A percentile compares a stretch with the other conserved stretches of the same genome.
These are phyloP conservation scores for Populus simonii DNA, from an alignment of 345 rosid genomes.

Conservation along the genomic window DNA sequence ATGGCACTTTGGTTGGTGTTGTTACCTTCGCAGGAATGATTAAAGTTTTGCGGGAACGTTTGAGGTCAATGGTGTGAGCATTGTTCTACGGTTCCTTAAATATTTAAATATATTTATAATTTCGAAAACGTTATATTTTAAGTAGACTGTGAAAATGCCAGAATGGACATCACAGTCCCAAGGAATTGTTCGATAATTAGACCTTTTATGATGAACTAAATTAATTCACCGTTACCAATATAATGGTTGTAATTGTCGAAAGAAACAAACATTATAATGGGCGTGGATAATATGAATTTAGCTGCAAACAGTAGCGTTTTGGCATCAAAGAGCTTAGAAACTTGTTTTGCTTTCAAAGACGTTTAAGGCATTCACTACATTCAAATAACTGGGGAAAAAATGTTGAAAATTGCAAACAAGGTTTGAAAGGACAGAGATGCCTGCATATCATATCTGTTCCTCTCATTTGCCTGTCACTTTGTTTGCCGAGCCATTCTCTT, in stretches of 20 bases:
- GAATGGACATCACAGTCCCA: neutral
- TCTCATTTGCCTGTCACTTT: too few relatives aligned
- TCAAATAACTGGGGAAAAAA: too few relatives aligned
- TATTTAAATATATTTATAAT: neutral
- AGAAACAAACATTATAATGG: neutral
- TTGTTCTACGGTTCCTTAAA: neutral
- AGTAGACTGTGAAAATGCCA: neutral
- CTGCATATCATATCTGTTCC: too few relatives aligned
- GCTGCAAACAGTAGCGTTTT: too few relatives aligned
- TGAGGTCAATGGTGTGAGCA: slow-evolving; percentile 19
- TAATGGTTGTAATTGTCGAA: neutral
- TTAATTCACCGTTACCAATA: neutral
- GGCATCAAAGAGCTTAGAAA: too few relatives aligned
- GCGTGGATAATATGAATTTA: neutral
- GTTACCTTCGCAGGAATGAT: slow-evolving; percentile 51
- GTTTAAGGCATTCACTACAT: too few relatives aligned
- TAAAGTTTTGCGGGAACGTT: slow-evolving; percentile 45
- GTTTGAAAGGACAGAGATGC: too few relatives aligned
- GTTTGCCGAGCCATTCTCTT: too few relatives aligned
- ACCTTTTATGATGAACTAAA: neutral
- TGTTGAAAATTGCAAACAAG: too few relatives aligned
- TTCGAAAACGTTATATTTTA: neutral
- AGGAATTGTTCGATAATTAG: neutral
- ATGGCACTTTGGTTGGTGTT: slow-evolving; percentile 42
- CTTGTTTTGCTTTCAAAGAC: too few relatives aligned